phyloP scores from a whole-genome alignment of 2,329 filamentous ascomycete species.

The Xylaria sp. region DNA sequence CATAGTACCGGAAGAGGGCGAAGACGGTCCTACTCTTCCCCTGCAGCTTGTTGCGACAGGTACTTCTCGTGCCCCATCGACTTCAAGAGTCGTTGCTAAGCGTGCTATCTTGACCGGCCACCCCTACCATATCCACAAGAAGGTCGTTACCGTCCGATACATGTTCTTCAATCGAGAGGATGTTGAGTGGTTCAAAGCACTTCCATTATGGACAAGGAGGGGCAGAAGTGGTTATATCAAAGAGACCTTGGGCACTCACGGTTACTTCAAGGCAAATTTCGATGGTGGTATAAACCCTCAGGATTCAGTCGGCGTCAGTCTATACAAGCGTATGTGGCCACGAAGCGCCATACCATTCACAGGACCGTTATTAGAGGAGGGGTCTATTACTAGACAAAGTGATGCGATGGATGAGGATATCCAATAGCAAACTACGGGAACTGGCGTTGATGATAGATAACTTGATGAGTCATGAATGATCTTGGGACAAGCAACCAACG shows the following conservation, averaged over 20 bases:
- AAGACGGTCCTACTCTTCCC: slow-evolving; percentile 52
- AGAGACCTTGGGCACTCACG: slow-evolving; percentile 92
- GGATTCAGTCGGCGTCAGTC: slow-evolving; percentile 87
- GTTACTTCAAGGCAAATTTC: slow-evolving; percentile 99
- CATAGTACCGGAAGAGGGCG: slow-evolving; percentile 50
- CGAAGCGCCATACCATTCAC: slow-evolving; percentile 62
- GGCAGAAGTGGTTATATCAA: slow-evolving; percentile 91
- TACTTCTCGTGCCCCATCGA: slow-evolving; percentile 80
- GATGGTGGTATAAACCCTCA: slow-evolving; percentile 95
- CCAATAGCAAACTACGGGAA: slow-evolving; percentile 25
- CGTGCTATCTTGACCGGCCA: slow-evolving; percentile 93
- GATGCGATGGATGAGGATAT: slow-evolving; percentile 51
- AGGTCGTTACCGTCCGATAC: slow-evolving; percentile 93
- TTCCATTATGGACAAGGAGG: slow-evolving; percentile 91
- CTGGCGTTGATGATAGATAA: slow-evolving; percentile 8
- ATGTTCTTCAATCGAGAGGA: slow-evolving; percentile 99
- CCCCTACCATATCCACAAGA: slow-evolving; percentile 98
- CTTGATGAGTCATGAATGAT: slow-evolving; percentile 25
- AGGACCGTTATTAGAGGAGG: slow-evolving; percentile 50
- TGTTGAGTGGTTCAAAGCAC: slow-evolving; percentile 95
- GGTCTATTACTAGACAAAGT: slow-evolving; percentile 29
- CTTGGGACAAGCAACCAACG: slow-evolving; percentile 2
- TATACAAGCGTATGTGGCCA: slow-evolving; percentile 87
- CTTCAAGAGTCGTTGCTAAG: slow-evolving; percentile 84
- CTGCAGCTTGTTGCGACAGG: slow-evolving; percentile 84